These are phyloP conservation scores for Sphaceloma murrayae DNA, from an alignment of 2,329 filamentous ascomycete genomes.

Conservation along the genomic window DNA sequence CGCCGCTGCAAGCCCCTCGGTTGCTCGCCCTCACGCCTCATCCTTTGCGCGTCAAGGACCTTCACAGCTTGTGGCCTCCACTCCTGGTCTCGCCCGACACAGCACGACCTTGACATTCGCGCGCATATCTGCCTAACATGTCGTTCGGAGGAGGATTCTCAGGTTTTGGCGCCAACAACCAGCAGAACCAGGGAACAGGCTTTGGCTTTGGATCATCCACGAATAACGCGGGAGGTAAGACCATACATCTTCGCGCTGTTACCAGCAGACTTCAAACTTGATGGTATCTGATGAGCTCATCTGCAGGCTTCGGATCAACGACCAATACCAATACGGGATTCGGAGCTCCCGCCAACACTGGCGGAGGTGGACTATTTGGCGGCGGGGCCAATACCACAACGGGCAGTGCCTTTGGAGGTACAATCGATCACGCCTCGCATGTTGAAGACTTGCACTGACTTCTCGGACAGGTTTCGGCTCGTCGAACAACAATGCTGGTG, in stretches of 20 bases:
- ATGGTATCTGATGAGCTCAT: not conserved
- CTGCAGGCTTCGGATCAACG: not conserved
- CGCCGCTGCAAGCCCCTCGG: too few relatives aligned
- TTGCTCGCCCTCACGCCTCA: too few relatives aligned
- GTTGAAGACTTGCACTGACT: not conserved
- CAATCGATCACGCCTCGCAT: not conserved
- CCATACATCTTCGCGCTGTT: not conserved
- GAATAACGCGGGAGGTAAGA: constrained; percentile 23
- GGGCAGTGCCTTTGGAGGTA: constrained; percentile 19
- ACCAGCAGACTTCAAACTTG: not conserved
- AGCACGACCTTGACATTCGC: too few relatives aligned
- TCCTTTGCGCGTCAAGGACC: too few relatives aligned
- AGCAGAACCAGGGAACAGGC: constrained; percentile 59
- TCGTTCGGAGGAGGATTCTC: constrained; percentile 18
- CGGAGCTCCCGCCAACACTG: constrained; percentile 21
- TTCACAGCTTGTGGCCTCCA: too few relatives aligned
- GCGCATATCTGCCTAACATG: too few relatives aligned
- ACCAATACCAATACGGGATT: constrained; percentile 18
- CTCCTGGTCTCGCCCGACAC: too few relatives aligned
- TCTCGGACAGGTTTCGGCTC: constrained; percentile 19
- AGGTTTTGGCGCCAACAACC: constrained; percentile 67
- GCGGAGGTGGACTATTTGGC: constrained; percentile 27
- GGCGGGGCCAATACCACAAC: constrained; percentile 30
- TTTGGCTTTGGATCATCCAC: constrained; percentile 36
- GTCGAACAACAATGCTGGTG: constrained; percentile 18